Conservation (phyloP, 2,329 filamentous ascomycete species). For the Trichoderma atrobrunneum region DNA sequence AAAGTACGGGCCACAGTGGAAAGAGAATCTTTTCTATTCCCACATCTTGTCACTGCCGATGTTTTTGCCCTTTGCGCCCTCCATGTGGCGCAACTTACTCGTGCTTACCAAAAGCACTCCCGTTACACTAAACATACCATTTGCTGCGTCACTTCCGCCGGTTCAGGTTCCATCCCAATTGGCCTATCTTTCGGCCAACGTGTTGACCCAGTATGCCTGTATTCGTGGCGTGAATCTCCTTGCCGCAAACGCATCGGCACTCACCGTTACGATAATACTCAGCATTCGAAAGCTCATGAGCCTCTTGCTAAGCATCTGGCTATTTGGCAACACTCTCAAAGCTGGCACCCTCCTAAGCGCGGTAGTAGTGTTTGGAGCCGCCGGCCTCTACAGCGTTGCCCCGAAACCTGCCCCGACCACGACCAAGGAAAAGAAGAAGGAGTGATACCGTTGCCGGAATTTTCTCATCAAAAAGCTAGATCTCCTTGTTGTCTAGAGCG, state of each 20-base stretch:
- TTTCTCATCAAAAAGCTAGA: background rate
- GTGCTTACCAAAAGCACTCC: slow-evolving; percentile 63
- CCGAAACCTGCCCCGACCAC: slow-evolving; percentile 31
- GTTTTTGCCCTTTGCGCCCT: slow-evolving; percentile 69
- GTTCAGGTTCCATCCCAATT: slow-evolving; percentile 62
- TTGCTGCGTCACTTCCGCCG: slow-evolving; percentile 18
- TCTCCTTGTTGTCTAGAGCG: background rate
- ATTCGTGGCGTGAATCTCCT: slow-evolving; percentile 96
- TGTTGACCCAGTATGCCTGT: slow-evolving; percentile 88
- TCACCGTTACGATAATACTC: slow-evolving; percentile 94
- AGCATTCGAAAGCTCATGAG: slow-evolving; percentile 95
- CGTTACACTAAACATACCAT: slow-evolving; percentile 37
- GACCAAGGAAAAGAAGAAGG: slow-evolving; percentile 12
- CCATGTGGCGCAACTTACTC: slow-evolving; percentile 61
- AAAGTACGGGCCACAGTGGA: slow-evolving; percentile 84
- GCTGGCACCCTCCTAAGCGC: slow-evolving; percentile 77
- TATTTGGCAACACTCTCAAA: slow-evolving; percentile 85
- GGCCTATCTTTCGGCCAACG: slow-evolving; percentile 69
- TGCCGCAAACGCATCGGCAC: slow-evolving; percentile 79
- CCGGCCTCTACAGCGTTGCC: slow-evolving; percentile 86
- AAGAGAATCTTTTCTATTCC: slow-evolving; percentile 94
- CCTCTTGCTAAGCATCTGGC: slow-evolving; percentile 83
- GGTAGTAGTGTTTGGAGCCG: slow-evolving; percentile 81
- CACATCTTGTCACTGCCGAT: slow-evolving; percentile 72
- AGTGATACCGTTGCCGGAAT: background rate